phyloP scores from a whole-genome alignment of 1,284 basidiomycete species.

The Moesziomyces sp. region DNA sequence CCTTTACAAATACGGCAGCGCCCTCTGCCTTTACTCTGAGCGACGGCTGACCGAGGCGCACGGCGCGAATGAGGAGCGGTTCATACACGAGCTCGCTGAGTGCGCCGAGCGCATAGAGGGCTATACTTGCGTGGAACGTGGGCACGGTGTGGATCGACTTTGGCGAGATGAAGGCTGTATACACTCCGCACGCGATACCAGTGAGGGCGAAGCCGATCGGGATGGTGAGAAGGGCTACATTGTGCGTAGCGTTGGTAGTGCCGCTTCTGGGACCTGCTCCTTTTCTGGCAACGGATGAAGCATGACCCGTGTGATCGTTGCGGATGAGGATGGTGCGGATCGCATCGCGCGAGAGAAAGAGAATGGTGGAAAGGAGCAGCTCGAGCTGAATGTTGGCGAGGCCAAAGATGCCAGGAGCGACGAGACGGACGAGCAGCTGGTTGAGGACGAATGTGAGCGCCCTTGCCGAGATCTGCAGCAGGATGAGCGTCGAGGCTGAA shows the following conservation, averaged over 20 bases:
- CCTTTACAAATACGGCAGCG: conserved; percentile 49
- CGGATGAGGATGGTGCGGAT: conserved; percentile 69
- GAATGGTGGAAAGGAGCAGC: conserved; percentile 83
- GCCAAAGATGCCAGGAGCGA: conserved; percentile 85
- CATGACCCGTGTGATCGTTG: conserved; percentile 3
- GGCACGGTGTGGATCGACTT: conserved; percentile 26
- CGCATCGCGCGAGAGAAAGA: conserved; percentile 91
- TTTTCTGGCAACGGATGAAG: no score
- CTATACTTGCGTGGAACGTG: conserved; percentile 45
- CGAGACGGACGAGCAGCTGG: conserved; percentile 84
- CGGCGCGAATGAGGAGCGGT: conserved; percentile 59
- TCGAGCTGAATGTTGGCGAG: conserved; percentile 88
- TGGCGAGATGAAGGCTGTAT: conserved; percentile 47
- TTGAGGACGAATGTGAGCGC: conserved; percentile 88
- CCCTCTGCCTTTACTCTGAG: conserved; percentile 62
- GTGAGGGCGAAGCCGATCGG: conserved; percentile 48
- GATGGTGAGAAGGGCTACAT: conserved; percentile 59
- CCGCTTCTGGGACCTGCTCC: conserved; percentile 12
- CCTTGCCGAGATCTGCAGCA: conserved; percentile 85
- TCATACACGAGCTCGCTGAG: conserved; percentile 58
- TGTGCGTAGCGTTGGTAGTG: conserved; percentile 42
- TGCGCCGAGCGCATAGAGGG: conserved; percentile 58
- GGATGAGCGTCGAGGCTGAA: conserved; percentile 81
- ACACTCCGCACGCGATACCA: conserved; percentile 23
- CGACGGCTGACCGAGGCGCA: conserved; percentile 38